Percentiles rank a stretch among this genome's conserved stretches.
phyloP scores from a whole-genome alignment of 108 stramenopile genomes.

The Schizochytrium sp. region DNA sequence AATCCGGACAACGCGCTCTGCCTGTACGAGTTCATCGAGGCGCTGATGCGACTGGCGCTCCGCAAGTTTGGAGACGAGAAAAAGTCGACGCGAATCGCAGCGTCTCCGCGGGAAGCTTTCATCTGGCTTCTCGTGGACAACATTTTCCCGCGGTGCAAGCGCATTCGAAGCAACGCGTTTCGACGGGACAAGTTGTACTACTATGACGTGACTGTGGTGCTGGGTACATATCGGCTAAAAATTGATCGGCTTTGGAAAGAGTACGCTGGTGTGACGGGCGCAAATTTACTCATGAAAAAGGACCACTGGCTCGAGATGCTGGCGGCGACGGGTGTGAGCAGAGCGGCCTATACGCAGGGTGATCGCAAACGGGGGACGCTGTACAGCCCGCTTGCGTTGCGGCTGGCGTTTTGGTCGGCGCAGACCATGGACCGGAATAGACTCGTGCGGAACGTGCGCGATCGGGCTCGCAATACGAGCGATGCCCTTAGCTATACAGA shows the following conservation, averaged over 20 bases:
- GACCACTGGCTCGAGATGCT: background rate
- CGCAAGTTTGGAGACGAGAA: background rate
- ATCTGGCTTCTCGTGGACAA: background rate
- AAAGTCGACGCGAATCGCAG: background rate
- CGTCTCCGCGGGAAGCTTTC: background rate
- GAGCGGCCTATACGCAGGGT: background rate
- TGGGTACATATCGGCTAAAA: background rate
- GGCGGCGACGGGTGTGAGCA: background rate
- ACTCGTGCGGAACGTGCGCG: slow-evolving; percentile 3
- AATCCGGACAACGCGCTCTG: slow-evolving; percentile 11
- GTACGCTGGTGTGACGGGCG: background rate
- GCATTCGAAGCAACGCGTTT: background rate
- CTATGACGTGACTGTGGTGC: background rate
- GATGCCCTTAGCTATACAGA: background rate
- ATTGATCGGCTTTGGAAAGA: background rate
- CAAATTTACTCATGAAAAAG: background rate
- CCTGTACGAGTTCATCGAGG: slow-evolving; percentile 1
- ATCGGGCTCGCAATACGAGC: background rate
- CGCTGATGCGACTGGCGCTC: background rate
- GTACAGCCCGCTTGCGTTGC: background rate
- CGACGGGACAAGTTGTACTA: background rate
- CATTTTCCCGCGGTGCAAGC: background rate
- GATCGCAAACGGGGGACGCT: background rate
- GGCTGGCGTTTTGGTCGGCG: background rate
- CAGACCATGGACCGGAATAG: background rate